These are phyloP conservation scores for Talaromyces funiculosus DNA, from an alignment of 2,329 filamentous ascomycete genomes.

Conservation along the genomic window DNA sequence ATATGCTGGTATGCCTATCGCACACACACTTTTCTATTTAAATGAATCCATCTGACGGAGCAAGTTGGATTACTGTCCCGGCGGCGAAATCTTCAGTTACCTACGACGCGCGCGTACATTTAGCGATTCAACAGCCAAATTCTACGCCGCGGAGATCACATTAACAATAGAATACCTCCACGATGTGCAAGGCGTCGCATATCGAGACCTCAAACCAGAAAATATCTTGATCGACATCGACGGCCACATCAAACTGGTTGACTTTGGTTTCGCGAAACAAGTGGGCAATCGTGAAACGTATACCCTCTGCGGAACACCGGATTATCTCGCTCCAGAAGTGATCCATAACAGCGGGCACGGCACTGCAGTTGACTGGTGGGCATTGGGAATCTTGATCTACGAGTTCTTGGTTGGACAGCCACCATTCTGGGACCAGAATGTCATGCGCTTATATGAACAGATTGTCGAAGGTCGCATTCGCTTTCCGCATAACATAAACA, in stretches of 20 bases:
- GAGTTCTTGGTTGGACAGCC: constrained; percentile 63
- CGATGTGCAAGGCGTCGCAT: constrained; percentile 59
- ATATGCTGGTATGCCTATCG: constrained; percentile 43
- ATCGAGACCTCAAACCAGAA: constrained; percentile 61
- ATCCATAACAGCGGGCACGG: constrained; percentile 62
- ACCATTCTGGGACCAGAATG: constrained; percentile 64
- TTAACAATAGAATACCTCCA: constrained; percentile 61
- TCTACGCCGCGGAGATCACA: constrained; percentile 63
- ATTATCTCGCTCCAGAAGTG: constrained; percentile 63
- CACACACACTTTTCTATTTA: not conserved
- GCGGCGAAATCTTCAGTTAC: constrained; percentile 63
- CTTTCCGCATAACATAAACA: constrained; percentile 55
- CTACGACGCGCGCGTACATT: constrained; percentile 57
- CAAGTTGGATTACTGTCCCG: constrained; percentile 61
- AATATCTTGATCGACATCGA: constrained; percentile 62
- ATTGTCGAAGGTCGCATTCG: constrained; percentile 60
- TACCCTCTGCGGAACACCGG: constrained; percentile 61
- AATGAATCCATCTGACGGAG: not conserved
- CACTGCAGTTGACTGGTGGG: constrained; percentile 65
- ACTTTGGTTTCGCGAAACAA: constrained; percentile 65
- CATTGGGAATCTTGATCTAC: constrained; percentile 61
- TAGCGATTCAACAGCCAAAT: constrained; percentile 57
- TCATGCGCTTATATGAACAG: constrained; percentile 64
- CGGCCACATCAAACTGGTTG: constrained; percentile 60
- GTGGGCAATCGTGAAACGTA: constrained; percentile 55